Evolutionary conservation across 257 asterid species (phyloP), one percentile per base, ranked within the genome.

Genomic region (Gentiana macrophylla): DNA sequence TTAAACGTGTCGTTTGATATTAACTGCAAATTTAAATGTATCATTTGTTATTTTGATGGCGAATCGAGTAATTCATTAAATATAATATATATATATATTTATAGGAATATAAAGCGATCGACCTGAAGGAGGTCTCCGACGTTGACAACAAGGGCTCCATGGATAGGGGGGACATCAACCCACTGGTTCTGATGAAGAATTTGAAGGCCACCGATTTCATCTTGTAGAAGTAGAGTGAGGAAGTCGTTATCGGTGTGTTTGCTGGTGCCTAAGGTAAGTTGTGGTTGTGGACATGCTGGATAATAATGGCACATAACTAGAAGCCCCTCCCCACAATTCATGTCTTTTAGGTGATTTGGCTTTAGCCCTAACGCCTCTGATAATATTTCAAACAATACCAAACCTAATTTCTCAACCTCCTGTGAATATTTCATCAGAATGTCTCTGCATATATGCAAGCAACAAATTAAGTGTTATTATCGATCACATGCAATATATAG

Each of bases 91-190:
- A 15, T 15, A n/a, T n/a, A n/a, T n/a, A 24, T 52, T 4, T 3
- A 33, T 37, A 38, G 8, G n/a, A 34, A 3, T 35, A 8, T 3
- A 7, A 8, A 6, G 12, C 0, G 24, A 3, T 51, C 51, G 55
- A 63, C 68, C 68, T 70, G 76, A 15, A 70, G 24, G 47, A 65
- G 64, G 54, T 70, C 76, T 52, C 75, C 75, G 13, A 65, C 38
- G 53, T 70, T 70, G 32, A 70, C 63, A 1, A 70, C 58, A 1
- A 70, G 65, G 52, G 76, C 71, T 46, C 68, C 68, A 12, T 68
- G 76, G 1, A 60, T 70, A 5, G 76, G 71, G 13, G 76, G 76
- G 34, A 70, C 67, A 38, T 70, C 65, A 33, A 70, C 76, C 76
- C 76, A 70, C 33, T 65, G 71, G 46, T 70, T 38, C 2, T 65